These are phyloP conservation scores for Rhododendron griersonianum DNA, from an alignment of 148 eudicot genomes.

Conservation along the genomic window DNA sequence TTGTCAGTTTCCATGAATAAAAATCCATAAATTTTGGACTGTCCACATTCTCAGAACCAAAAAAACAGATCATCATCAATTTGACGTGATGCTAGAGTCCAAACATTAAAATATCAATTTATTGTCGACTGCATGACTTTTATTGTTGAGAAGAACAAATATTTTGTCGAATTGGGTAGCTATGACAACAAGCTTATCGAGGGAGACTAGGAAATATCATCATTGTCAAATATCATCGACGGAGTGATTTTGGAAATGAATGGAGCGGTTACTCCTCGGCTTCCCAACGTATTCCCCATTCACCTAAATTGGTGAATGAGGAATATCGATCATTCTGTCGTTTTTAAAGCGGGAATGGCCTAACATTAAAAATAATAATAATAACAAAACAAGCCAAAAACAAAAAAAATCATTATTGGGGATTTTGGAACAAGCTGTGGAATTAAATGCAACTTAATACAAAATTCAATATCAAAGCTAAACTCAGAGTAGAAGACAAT, in stretches of 20 bases:
- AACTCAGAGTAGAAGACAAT: neutral
- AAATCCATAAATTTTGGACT: neutral
- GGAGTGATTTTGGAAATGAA: neutral
- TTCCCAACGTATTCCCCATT: neutral
- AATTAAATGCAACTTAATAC: neutral
- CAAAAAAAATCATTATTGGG: neutral
- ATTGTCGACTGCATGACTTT: neutral
- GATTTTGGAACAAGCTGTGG: neutral
- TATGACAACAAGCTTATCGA: neutral
- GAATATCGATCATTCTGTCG: neutral
- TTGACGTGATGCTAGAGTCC: neutral
- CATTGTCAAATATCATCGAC: neutral
- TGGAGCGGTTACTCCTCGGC: neutral
- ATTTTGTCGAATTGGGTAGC: neutral
- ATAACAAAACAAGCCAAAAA: neutral
- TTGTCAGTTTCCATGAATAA: neutral
- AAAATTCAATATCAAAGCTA: neutral
- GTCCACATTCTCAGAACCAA: neutral
- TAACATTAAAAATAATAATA: neutral
- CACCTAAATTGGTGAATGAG: neutral
- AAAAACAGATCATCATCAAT: neutral
- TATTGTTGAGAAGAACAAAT: neutral
- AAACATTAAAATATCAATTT: neutral
- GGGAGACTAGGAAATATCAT: neutral
- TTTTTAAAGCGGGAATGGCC: neutral